A percentile compares a stretch with the other conserved stretches of the same genome.
These are phyloP conservation scores for Vitis labrusca DNA, from an alignment of 164 flowering plant genomes.

Conservation along the genomic window DNA sequence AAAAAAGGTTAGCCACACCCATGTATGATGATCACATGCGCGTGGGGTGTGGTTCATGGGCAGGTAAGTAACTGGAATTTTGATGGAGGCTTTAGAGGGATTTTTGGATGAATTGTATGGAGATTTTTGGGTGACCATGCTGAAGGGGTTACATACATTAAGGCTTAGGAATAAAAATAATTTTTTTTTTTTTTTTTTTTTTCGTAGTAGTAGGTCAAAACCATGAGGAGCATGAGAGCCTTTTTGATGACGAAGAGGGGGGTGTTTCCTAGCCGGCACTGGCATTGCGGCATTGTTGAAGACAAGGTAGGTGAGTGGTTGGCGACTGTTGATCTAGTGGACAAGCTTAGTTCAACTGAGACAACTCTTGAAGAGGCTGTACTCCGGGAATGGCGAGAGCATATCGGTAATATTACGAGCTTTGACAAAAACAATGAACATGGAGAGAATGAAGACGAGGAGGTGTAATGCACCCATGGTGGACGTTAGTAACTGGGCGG, in stretches of 20 bases:
- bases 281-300: conserved; percentile 65
- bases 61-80: too few species aligned
- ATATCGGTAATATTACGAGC: conserved; percentile 81
- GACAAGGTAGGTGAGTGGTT: conserved; percentile 71
- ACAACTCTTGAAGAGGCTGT: conserved; percentile 56
- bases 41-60: too few species aligned
- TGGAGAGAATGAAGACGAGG: conserved; percentile 15
- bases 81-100: too few species aligned
- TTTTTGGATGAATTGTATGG: too few species aligned
- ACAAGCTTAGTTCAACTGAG: conserved; percentile 68
- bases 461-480: conserved; percentile 18
- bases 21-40: too few species aligned
- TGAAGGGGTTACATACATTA: too few species aligned
- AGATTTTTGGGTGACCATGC: too few species aligned
- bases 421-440: conserved; percentile 11
- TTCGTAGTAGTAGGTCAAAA: conserved; percentile 76
- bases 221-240: conserved; percentile 55
- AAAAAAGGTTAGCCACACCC: too few species aligned
- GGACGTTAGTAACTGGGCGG: not conserved
- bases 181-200: too few species aligned
- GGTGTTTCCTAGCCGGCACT: conserved; percentile 39
- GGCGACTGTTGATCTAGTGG: conserved; percentile 82
- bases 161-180: too few species aligned
- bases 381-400: conserved; percentile 54
- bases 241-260: conserved; percentile 74